These are phyloP conservation scores for Histomonas meleagridis DNA, from an alignment of 208 protist species.

Conservation along the genomic window DNA sequence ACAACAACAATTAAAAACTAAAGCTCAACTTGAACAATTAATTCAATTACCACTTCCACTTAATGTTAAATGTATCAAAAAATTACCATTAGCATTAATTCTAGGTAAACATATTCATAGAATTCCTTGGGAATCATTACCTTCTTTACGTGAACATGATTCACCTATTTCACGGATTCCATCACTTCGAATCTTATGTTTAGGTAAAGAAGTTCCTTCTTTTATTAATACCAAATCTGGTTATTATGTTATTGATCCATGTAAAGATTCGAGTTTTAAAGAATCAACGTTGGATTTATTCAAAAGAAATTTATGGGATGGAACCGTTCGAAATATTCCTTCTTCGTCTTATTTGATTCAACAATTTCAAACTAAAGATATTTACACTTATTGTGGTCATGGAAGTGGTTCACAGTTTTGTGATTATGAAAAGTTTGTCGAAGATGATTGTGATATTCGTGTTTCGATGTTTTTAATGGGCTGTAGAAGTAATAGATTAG, in stretches of 20 bases:
- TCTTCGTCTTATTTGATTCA: not conserved
- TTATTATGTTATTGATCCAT: slow-evolving; percentile 29
- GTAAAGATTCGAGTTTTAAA: no score
- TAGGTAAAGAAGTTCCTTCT: not conserved
- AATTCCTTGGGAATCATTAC: not conserved
- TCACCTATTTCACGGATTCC: not conserved
- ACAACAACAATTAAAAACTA: no score
- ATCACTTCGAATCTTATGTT: not conserved
- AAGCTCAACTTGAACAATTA: no score
- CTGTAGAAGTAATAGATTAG: not conserved
- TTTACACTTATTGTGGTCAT: slow-evolving; percentile 14
- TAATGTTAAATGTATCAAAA: no score
- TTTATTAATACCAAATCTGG: not conserved
- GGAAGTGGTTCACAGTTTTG: slow-evolving; percentile 3
- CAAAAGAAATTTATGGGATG: not conserved
- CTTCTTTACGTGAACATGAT: not conserved
- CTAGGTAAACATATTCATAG: not conserved
- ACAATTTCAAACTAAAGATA: not conserved
- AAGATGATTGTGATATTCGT: not conserved
- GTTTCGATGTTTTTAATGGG: slow-evolving; percentile 27
- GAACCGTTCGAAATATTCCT: not conserved
- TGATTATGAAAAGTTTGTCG: not conserved
- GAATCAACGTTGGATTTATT: not conserved
- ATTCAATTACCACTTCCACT: no score
- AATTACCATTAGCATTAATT: not conserved